These are phyloP conservation scores for Cyberlindnera xylosilytica DNA, from an alignment of 805 yeast species.

Conservation along the genomic window DNA sequence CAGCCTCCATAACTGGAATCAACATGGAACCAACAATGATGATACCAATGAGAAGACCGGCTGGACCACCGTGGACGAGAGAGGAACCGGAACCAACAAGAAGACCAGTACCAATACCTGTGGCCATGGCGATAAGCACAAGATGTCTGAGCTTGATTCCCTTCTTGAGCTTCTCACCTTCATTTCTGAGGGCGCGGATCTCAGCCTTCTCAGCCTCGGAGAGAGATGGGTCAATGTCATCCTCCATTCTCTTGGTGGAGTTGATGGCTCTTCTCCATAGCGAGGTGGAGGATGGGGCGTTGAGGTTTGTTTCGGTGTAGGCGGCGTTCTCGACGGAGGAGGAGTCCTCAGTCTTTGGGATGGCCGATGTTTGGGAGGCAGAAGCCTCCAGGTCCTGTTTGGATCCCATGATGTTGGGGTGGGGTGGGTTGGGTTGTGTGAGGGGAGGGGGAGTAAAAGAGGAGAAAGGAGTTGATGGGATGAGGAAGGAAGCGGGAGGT, in stretches of 20 bases:
- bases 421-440: not conserved
- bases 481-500: no score
- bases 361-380: constrained; percentile 6
- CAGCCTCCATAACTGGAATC: constrained; percentile 54
- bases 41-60: constrained; percentile 54
- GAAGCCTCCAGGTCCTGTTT: constrained; percentile 9
- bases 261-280: constrained; percentile 31
- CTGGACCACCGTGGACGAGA: constrained; percentile 62
- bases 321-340: constrained; percentile 22
- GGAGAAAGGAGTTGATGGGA: no score
- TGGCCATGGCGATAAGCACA: constrained; percentile 72
- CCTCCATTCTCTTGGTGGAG: constrained; percentile 32
- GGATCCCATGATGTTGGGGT: constrained; percentile 12
- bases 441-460: not conserved
- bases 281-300: constrained; percentile 1
- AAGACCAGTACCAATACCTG: constrained; percentile 74
- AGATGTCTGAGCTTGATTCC: constrained; percentile 50
- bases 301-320: constrained; percentile 18
- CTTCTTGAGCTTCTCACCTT: constrained; percentile 35
- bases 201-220: constrained; percentile 39
- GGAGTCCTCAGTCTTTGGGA: constrained; percentile 21
- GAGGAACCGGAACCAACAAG: constrained; percentile 67
- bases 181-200: constrained; percentile 18
- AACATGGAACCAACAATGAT: constrained; percentile 59
- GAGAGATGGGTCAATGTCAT: constrained; percentile 36